Base-by-base conservation (phyloP, 73 alveolate genomes). In the Paramecium tetraurelia region DNA sequence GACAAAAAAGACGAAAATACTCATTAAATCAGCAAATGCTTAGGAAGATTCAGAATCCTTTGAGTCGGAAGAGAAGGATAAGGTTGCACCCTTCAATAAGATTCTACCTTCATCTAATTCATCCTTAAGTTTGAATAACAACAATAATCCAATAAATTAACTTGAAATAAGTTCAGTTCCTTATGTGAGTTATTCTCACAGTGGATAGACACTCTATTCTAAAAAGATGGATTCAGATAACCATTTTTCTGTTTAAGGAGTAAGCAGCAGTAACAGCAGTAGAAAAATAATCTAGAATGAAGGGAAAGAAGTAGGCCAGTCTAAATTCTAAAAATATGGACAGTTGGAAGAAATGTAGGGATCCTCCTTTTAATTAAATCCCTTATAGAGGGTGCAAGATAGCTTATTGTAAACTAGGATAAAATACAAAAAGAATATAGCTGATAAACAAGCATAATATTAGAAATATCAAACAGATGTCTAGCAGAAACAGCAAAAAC, bases 181-280 rank as follows among this genome's bases (percentile, higher is more conserved):
- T 1, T 63, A 63, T 27, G 84, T 63, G 12, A 63, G 46, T 27
- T 63, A 63, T 27, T 22, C 84, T 31, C 84, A 63, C 9, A 63
- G 84, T 27, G 84, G 84, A 14, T n/a, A 63, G 12, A 63, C 84
- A 4, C 29, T 63, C 8, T 63, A 31, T 33, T 63, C 84, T 27
- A 63, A 63, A 63, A 63, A 63, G 31, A 33, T 63, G 20, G 84
- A 63, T 63, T 63, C 84, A 63, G 84, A 63, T 27, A 63, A 63
- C 24, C 29, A 22, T 63, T 22, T 63, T 11, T 63, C 84, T 0
- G 46, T 63, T 63, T n/a, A 27, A 63, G 84, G 50, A 7, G 7
- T 63, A 63, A 63, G 84, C 6, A 63, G 84, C 10, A 63, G 84
- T 27, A 63, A 63, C 10, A 63, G 84, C 9, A 63, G 84, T n/a